Evolutionary conservation across 768 basidiomycete genomes (phyloP).

Genomic region (Sarcomyxa edulis): DNA sequence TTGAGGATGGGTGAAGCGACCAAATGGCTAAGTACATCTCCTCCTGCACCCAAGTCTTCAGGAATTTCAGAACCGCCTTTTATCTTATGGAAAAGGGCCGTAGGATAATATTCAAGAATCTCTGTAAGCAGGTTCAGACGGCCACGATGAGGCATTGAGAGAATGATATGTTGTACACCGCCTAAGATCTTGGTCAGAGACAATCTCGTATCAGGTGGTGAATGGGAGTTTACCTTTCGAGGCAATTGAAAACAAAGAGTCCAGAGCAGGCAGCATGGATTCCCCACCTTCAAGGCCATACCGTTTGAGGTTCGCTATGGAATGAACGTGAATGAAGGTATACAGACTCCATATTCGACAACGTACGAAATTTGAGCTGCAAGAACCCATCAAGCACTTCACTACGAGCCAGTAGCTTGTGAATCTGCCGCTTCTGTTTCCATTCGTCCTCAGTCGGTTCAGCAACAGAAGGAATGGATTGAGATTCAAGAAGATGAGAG

Average conservation of each 20-base stretch:
- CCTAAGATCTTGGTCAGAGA: too few relatives aligned
- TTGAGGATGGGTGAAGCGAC: slow-evolving; percentile 61
- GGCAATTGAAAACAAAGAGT: slow-evolving; percentile 66
- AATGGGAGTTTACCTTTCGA: slow-evolving; percentile 48
- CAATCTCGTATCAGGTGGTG: too few relatives aligned
- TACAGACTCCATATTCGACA: slow-evolving; percentile 39
- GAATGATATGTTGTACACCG: slow-evolving; percentile 64
- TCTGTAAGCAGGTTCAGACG: slow-evolving; percentile 82
- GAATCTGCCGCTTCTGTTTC: slow-evolving; percentile 50
- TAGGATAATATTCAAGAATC: slow-evolving; percentile 60
- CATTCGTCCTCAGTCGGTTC: slow-evolving; percentile 23
- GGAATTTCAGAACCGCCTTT: slow-evolving; percentile 73
- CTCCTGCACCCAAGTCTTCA: slow-evolving; percentile 60
- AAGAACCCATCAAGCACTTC: slow-evolving; percentile 85
- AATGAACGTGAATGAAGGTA: not conserved
- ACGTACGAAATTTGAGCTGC: slow-evolving; percentile 84
- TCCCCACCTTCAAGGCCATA: slow-evolving; percentile 92
- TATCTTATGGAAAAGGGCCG: slow-evolving; percentile 81
- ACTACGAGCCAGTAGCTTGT: slow-evolving; percentile 63
- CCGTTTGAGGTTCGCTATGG: slow-evolving; percentile 27
- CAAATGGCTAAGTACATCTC: slow-evolving; percentile 85
- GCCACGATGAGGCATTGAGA: slow-evolving; percentile 87
- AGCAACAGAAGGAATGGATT: slow-evolving; percentile 30
- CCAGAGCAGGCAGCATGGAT: slow-evolving; percentile 88
- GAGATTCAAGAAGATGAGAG: slow-evolving; percentile 76